Conservation (phyloP, 768 basidiomycete species). For the Mrakia hoshinonis region DNA sequence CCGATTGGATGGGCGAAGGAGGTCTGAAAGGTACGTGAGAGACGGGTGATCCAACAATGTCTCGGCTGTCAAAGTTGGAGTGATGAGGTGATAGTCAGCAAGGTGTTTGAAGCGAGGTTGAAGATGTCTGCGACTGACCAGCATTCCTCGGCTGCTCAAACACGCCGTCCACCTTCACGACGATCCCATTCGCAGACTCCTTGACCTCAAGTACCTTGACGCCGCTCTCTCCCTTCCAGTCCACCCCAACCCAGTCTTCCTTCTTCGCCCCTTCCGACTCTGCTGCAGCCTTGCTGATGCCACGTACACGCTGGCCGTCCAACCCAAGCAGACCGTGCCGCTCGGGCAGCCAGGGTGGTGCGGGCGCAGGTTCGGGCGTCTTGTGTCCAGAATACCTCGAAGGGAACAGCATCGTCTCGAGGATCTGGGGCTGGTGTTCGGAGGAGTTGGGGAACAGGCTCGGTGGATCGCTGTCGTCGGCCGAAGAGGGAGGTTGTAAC, state of each 20-base stretch:
- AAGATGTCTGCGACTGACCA: constrained; percentile 3
- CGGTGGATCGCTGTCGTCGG: constrained; percentile 16
- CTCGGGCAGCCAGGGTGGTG: constrained; percentile 75
- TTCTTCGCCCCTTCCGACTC: constrained; percentile 36
- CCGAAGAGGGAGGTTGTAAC: neutral
- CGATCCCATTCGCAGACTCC: constrained; percentile 13
- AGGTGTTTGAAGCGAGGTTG: neutral
- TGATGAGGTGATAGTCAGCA: neutral
- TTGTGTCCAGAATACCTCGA: constrained; percentile 11
- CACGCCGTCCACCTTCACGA: constrained; percentile 17
- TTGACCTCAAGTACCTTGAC: constrained; percentile 32
- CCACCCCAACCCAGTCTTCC: constrained; percentile 40
- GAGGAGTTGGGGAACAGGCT: neutral
- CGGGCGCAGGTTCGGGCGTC: constrained; percentile 54
- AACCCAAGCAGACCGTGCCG: constrained; percentile 67
- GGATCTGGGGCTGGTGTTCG: constrained; percentile 35
- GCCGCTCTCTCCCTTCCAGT: constrained; percentile 72
- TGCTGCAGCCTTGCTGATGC: constrained; percentile 49
- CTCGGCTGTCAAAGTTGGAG: neutral
- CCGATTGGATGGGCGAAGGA: neutral
- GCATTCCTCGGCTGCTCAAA: constrained; percentile 13
- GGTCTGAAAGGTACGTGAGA: constrained; percentile 7
- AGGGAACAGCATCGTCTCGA: constrained; percentile 40
- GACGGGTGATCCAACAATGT: neutral
- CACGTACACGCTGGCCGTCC: constrained; percentile 56